Conservation (phyloP, 73 alveolate species). For the Tetrahymena borealis region DNA sequence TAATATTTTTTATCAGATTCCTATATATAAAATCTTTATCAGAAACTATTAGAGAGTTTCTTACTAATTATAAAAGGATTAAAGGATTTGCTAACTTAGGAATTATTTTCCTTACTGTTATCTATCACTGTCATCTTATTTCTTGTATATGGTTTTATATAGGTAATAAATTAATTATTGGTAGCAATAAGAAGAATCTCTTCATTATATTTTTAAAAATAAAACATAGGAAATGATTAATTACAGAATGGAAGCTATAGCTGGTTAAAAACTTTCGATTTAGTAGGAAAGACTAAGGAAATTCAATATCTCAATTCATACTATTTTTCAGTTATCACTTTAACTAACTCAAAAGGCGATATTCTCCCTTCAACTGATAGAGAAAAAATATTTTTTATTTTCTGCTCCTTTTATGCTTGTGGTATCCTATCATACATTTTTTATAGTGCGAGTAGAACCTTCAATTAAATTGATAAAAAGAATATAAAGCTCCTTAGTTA, state of each 20-base stretch:
- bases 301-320: background rate
- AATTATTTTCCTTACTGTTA: background rate
- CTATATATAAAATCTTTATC: background rate
- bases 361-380: background rate
- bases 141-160: background rate
- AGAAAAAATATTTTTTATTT: background rate
- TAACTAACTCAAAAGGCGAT: background rate
- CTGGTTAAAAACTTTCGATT: background rate
- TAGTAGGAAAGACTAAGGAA: background rate
- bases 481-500: background rate
- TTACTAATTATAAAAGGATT: background rate
- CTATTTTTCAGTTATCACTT: background rate
- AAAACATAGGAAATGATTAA: background rate
- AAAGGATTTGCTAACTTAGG: background rate
- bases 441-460: background rate
- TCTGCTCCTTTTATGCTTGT: background rate
- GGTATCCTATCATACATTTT: background rate
- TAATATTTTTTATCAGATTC: background rate
- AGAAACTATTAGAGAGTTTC: background rate
- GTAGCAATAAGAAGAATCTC: background rate
- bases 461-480: background rate
- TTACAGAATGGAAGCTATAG: background rate
- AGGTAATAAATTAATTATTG: background rate
- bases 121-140: background rate
- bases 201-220: too few species aligned